Conservation (phyloP, 257 asterid species). For the Solanum chiquidenum region DNA sequence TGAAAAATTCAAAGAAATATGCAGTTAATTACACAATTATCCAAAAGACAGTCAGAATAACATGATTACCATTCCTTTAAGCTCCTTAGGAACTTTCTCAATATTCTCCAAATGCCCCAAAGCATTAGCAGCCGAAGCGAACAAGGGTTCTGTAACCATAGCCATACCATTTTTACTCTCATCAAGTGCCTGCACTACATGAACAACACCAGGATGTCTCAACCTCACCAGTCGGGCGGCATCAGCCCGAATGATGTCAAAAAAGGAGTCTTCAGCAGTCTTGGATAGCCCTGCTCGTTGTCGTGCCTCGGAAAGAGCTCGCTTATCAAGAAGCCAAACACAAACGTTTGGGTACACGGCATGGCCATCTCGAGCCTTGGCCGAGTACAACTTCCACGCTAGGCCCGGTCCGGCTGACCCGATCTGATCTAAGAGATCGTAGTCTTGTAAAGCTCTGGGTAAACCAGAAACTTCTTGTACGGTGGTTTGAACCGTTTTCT, state of each 20-base stretch:
- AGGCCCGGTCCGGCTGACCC: constrained; percentile 94
- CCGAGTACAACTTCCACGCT: constrained; percentile 83
- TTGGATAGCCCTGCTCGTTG: constrained; percentile 82
- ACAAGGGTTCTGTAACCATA: constrained; percentile 94
- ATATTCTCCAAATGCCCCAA: constrained; percentile 76
- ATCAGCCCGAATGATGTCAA: constrained; percentile 81
- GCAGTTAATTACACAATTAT: neutral
- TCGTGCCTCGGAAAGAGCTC: constrained; percentile 70
- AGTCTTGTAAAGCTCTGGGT: constrained; percentile 82
- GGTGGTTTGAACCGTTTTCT: constrained; percentile 92
- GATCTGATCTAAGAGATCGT: constrained; percentile 76
- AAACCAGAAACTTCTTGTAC: constrained; percentile 95
- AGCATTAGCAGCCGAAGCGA: constrained; percentile 82
- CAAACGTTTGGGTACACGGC: constrained; percentile 79
- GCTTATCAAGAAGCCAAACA: constrained; percentile 89
- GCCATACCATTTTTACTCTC: constrained; percentile 94
- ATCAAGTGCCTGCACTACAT: constrained; percentile 87
- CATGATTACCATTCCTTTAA: constrained; percentile 72
- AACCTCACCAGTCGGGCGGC: constrained; percentile 84
- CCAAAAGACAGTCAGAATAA: neutral
- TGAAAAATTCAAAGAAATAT: neutral
- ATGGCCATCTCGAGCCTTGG: constrained; percentile 71
- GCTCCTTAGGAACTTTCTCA: constrained; percentile 76
- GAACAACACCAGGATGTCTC: constrained; percentile 99
- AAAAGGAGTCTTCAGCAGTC: constrained; percentile 80